A percentile compares a stretch with the other conserved stretches of the same genome.
phyloP scores from a whole-genome alignment of 2,329 filamentous ascomycete genomes.

The Coleophoma crateriformis region DNA sequence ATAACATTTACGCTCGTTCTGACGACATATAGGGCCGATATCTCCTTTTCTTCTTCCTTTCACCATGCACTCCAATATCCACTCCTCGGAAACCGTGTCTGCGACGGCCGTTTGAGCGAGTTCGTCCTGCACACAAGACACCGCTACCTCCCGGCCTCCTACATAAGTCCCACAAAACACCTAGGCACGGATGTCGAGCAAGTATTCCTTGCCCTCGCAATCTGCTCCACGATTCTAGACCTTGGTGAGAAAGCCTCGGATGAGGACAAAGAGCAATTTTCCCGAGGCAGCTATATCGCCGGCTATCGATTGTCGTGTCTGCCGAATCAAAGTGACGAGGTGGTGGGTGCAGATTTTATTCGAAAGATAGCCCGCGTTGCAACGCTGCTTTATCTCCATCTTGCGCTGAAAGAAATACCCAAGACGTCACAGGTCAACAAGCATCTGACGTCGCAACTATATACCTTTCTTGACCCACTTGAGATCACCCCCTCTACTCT shows the following conservation, averaged over 20 bases:
- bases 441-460: not conserved
- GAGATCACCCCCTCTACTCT: not conserved
- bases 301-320: not conserved
- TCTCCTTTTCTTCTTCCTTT: not conserved
- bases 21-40: not conserved
- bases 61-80: not conserved
- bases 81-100: not conserved
- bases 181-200: not conserved
- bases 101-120: not conserved
- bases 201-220: not conserved
- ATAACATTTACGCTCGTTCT: not conserved
- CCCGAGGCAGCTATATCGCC: not conserved
- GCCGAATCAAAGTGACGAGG: not conserved
- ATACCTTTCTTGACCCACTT: not conserved
- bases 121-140: not conserved
- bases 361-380: not conserved
- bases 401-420: not conserved
- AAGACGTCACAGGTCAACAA: not conserved
- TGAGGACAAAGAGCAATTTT: not conserved
- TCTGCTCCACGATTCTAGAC: not conserved
- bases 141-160: not conserved
- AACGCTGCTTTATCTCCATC: slow-evolving; percentile 1
- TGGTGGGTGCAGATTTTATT: not conserved
- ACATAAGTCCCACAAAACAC: not conserved
- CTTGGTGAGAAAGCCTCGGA: not conserved